A percentile compares a stretch with the other conserved stretches of the same genome.
phyloP scores from a whole-genome alignment of 352 stramenopile species.

The Globisporangium okanoganense region DNA sequence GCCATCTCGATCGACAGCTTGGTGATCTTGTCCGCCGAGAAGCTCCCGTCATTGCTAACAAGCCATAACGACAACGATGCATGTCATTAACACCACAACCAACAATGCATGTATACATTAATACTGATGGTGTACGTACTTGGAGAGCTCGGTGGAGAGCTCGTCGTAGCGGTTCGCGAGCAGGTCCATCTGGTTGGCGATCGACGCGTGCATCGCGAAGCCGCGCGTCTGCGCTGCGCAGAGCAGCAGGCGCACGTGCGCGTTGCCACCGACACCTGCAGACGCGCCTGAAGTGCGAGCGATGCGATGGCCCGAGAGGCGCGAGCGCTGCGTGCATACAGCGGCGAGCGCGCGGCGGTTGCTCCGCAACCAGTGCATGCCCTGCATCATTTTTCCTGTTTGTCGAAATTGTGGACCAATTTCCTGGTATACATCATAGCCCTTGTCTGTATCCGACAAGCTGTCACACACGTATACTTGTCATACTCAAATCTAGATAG shows the following conservation, averaged over 20 bases:
- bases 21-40: slow-evolving; percentile 67
- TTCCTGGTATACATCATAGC: not conserved
- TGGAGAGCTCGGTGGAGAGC: slow-evolving; percentile 53
- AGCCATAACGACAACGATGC: not conserved
- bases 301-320: not conserved
- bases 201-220: slow-evolving; percentile 72
- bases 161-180: slow-evolving; percentile 63
- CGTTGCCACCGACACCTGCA: not conserved
- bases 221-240: slow-evolving; percentile 15
- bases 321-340: slow-evolving; percentile 7
- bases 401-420: not conserved
- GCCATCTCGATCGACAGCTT: slow-evolving; percentile 83
- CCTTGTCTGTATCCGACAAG: not conserved
- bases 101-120: not conserved
- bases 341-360: slow-evolving; percentile 15
- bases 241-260: not conserved
- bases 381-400: slow-evolving; percentile 4
- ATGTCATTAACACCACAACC: slow-evolving; percentile 2
- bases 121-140: slow-evolving; percentile 21
- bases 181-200: slow-evolving; percentile 67
- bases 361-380: slow-evolving; percentile 24
- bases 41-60: slow-evolving; percentile 69
- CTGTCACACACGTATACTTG: no score
- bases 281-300: not conserved
- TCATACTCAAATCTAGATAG: no score